phyloP scores from a whole-genome alignment of 257 asterid genomes.

The Leonotis leonurus region DNA sequence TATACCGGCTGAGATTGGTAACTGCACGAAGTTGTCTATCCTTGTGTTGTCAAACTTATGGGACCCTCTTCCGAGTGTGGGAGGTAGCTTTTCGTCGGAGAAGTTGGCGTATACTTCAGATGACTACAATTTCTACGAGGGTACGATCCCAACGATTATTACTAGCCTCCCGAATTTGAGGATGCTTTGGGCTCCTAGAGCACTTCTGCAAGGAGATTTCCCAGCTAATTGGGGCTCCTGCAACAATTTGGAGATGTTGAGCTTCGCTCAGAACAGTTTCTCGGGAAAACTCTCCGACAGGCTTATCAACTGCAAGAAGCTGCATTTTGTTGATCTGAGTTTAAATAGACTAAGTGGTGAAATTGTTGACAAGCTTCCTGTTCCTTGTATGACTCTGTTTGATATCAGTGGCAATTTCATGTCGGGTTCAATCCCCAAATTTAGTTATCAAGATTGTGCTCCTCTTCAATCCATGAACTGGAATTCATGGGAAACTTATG shows the following conservation, averaged over 20 bases:
- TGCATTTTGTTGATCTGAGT: conserved; percentile 73
- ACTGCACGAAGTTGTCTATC: conserved; percentile 59
- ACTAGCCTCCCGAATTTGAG: conserved; percentile 56
- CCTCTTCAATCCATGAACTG: conserved; percentile 13
- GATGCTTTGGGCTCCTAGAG: conserved; percentile 86
- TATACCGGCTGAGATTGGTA: conserved; percentile 61
- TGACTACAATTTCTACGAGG: conserved; percentile 76
- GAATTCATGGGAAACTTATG: conserved; percentile 22
- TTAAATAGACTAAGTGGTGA: conserved; percentile 57
- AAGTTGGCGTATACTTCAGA: conserved; percentile 36
- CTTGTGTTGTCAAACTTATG: conserved; percentile 77
- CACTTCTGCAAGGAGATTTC: conserved; percentile 56
- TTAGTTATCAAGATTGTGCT: conserved; percentile 38
- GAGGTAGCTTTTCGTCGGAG: conserved; percentile 17
- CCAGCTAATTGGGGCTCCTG: conserved; percentile 74
- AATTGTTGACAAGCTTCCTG: conserved; percentile 52
- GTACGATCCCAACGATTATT: conserved; percentile 50
- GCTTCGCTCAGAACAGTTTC: conserved; percentile 57
- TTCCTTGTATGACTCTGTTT: conserved; percentile 84
- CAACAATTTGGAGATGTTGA: conserved; percentile 61
- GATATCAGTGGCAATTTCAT: conserved; percentile 62
- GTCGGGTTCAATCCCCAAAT: conserved; percentile 73
- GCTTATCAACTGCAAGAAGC: conserved; percentile 59
- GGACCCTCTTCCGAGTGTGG: conserved; percentile 63
- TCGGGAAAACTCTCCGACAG: conserved; percentile 47